Conservation (phyloP, 495 filamentous ascomycete species). For the Penicillium fimorum region DNA sequence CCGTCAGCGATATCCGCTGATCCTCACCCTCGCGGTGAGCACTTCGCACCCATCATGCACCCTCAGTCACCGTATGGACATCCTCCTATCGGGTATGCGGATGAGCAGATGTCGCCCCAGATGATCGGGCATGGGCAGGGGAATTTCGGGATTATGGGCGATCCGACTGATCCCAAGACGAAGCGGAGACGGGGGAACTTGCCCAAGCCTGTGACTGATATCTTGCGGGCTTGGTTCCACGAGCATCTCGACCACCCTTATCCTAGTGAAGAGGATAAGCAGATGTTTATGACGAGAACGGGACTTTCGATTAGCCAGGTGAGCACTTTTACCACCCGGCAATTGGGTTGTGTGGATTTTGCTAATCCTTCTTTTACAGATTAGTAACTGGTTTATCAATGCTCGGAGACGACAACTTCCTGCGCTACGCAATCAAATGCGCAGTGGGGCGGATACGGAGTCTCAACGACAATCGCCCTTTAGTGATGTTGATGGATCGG, state of each 20-base stretch:
- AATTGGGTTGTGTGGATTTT: background rate
- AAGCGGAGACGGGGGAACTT: slow-evolving; percentile 78
- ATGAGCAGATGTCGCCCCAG: slow-evolving; percentile 36
- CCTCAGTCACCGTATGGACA: slow-evolving; percentile 32
- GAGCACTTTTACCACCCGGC: slow-evolving; percentile 7
- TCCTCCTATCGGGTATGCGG: slow-evolving; percentile 31
- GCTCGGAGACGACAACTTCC: slow-evolving; percentile 78
- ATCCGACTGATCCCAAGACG: slow-evolving; percentile 43
- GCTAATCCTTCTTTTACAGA: slow-evolving; percentile 46
- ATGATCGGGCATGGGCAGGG: slow-evolving; percentile 35
- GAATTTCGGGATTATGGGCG: slow-evolving; percentile 48
- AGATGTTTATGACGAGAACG: slow-evolving; percentile 71
- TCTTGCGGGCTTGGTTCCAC: slow-evolving; percentile 76
- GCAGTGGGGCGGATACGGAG: slow-evolving; percentile 39
- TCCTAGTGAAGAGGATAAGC: slow-evolving; percentile 88
- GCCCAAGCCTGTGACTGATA: slow-evolving; percentile 81
- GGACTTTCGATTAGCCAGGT: slow-evolving; percentile 79
- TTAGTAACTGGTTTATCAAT: slow-evolving; percentile 97
- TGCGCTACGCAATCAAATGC: slow-evolving; percentile 56
- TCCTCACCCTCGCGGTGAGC: slow-evolving; percentile 29
- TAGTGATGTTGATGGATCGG: slow-evolving; percentile 43
- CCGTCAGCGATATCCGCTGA: slow-evolving; percentile 27
- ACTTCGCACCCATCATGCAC: slow-evolving; percentile 33
- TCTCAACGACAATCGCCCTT: slow-evolving; percentile 42
- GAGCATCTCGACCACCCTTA: slow-evolving; percentile 79